phyloP scores from a whole-genome alignment of 2,329 filamentous ascomycete genomes.

The Cytospora piceicola region DNA sequence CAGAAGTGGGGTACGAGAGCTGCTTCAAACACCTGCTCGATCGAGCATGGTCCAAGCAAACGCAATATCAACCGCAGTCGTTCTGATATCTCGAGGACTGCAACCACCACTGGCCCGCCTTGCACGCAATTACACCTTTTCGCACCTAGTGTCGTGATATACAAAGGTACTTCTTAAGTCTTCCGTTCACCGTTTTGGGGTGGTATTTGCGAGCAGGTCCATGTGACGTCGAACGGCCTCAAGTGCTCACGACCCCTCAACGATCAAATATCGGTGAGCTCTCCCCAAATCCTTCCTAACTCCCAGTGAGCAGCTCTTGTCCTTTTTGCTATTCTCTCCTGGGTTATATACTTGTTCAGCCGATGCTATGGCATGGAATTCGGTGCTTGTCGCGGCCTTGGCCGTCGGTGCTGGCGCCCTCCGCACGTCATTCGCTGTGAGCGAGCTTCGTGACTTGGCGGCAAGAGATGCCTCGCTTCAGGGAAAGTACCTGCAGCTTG shows the following conservation, averaged over 20 bases:
- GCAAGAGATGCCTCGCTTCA: conserved; percentile 10
- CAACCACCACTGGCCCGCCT: not conserved
- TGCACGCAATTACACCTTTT: not conserved
- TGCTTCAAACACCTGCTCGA: not conserved
- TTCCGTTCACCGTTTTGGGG: not conserved
- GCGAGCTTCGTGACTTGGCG: conserved; percentile 15
- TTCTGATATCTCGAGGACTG: not conserved
- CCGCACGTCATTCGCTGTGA: conserved; percentile 25
- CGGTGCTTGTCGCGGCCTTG: conserved; percentile 10
- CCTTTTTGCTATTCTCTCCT: not conserved
- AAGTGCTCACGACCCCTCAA: not conserved
- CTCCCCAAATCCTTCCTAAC: not conserved
- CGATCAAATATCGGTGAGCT: not conserved
- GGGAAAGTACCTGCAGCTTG: conserved; percentile 7
- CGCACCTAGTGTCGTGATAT: not conserved
- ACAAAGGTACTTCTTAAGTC: not conserved
- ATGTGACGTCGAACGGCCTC: not conserved
- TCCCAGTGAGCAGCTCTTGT: not conserved
- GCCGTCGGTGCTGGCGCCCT: conserved; percentile 21
- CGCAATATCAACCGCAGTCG: not conserved
- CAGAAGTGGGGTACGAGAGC: not conserved
- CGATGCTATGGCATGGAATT: conserved; percentile 17
- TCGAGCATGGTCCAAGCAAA: not conserved
- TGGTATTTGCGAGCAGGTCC: not conserved
- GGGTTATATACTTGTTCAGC: not conserved